Conservation (phyloP, 306 rosid species). For the Neltuma alba region DNA sequence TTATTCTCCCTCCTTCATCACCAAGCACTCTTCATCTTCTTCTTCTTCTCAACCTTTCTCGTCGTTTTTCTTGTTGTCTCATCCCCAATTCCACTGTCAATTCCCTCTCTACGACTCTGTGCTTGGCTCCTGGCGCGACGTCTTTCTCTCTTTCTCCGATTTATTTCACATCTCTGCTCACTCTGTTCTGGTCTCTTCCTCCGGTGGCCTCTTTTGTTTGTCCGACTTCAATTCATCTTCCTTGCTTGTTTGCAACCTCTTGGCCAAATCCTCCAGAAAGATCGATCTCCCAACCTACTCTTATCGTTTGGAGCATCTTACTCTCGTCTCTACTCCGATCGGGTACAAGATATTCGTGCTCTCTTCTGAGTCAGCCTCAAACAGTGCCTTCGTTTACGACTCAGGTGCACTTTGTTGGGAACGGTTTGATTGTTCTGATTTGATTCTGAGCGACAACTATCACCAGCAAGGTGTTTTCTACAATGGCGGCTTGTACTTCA, state of each 20-base stretch:
- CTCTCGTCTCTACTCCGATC: constrained; percentile 58
- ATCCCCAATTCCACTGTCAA: constrained; percentile 66
- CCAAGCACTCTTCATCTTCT: constrained; percentile 60
- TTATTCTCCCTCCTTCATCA: constrained; percentile 67
- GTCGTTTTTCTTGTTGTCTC: constrained; percentile 77
- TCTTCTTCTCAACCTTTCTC: constrained; percentile 61
- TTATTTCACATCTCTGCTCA: constrained; percentile 41
- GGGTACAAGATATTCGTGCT: constrained; percentile 64
- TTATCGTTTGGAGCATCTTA: constrained; percentile 57
- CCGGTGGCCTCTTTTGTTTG: constrained; percentile 80
- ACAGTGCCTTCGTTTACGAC: constrained; percentile 47
- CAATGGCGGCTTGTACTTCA: constrained; percentile 57
- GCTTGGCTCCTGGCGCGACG: constrained; percentile 63
- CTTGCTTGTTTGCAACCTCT: constrained; percentile 63
- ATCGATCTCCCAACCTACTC: constrained; percentile 58
- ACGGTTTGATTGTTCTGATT: constrained; percentile 45
- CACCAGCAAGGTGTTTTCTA: constrained; percentile 62
- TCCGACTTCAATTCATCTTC: constrained; percentile 52
- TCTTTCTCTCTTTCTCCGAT: constrained; percentile 51
- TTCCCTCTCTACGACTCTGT: constrained; percentile 71
- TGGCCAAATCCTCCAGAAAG: constrained; percentile 60
- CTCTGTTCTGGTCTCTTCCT: constrained; percentile 51
- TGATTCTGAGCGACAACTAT: constrained; percentile 44
- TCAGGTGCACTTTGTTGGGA: constrained; percentile 61
- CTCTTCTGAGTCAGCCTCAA: constrained; percentile 49